Evolutionary conservation across 1,284 basidiomycete genomes (phyloP), one percentile per base, ranked within the genome.

Genomic region (Puccinia polysora): DNA sequence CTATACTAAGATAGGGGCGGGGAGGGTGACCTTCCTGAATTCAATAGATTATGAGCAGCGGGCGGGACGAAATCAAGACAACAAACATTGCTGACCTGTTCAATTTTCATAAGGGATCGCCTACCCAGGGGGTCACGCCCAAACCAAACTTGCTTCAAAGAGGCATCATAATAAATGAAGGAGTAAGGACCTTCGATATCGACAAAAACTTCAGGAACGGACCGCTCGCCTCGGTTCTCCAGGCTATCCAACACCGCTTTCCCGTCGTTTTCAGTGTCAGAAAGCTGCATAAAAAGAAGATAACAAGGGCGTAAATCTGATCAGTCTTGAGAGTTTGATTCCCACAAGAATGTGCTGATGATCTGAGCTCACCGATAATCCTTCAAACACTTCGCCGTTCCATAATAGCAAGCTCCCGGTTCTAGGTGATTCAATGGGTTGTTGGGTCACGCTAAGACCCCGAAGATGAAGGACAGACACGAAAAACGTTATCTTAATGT

Each of bases 71-170:
- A 78, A 30, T 90, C 77, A 45, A 89, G 81, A 74, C 84, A 83
- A 0, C 86, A 85, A 4, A 81, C 80, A 23, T 75, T 68, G 0
- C 74, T 60, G 18, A 83, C 84, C 18, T 87, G 86, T 71, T 80
- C 81, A 73, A 88, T 86, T 23, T 90, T 80, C 1, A 97, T 82
- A 0, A 98, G 83, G 6, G 94, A 97, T 50, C 96, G 85, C 32
- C 96, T 85, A 0, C 95, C 94, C 0, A 97, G 84, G 1, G 91
- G 90, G 79, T 98, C 95, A 56, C 94, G 84, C 4, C 85, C 90
- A 78, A 90, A 94, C 80, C 86, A 88, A 2, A 97, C 75, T 40
- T 81, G 83, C 5, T 74, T 65, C 2, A 75, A 76, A 0, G 74
- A 47, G 49, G 80, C 80, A 86, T 90, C 74, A 30, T 34, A 60